phyloP scores from a whole-genome alignment of 345 rosid species.

The Lepidium africanum region DNA sequence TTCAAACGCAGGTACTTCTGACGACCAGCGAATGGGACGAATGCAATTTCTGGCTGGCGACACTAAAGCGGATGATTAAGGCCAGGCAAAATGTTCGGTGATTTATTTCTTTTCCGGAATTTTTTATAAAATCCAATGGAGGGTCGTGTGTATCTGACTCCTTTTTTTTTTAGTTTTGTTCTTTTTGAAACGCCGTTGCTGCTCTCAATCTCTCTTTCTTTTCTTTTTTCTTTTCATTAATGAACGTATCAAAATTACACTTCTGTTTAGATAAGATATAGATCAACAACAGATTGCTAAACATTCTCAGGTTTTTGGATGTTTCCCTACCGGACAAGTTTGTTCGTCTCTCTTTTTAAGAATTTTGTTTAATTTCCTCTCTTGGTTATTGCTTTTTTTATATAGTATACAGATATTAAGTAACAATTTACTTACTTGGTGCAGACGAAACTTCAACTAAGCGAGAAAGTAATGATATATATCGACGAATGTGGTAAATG shows the following conservation, averaged over 20 bases:
- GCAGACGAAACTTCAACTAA: not conserved
- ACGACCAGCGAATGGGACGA: slow-evolving; percentile 99
- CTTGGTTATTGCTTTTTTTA: too few relatives aligned
- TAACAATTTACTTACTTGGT: not conserved
- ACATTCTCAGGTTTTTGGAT: slow-evolving; percentile 8
- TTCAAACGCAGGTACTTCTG: slow-evolving; percentile 54
- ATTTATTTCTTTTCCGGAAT: not conserved
- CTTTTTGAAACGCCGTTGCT: not conserved
- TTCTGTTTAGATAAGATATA: slow-evolving; percentile 8
- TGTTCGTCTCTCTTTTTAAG: not conserved
- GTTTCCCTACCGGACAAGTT: slow-evolving; percentile 4
- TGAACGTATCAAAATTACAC: not conserved
- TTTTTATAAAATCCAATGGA: slow-evolving; percentile 6
- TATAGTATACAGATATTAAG: not conserved
- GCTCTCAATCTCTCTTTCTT: not conserved
- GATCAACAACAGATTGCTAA: slow-evolving; percentile 4
- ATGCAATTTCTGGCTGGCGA: slow-evolving; percentile 92
- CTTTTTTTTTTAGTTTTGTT: slow-evolving; percentile 10
- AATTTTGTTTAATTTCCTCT: not conserved
- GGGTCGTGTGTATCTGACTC: slow-evolving; percentile 16
- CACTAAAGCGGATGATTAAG: slow-evolving; percentile 91
- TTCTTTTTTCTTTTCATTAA: not conserved
- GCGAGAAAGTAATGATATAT: too few relatives aligned
- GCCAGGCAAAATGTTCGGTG: slow-evolving; percentile 74
- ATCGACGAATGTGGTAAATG: too few relatives aligned